These are phyloP conservation scores for Myochromella boudieri DNA, from an alignment of 768 basidiomycete species.

Conservation along the genomic window DNA sequence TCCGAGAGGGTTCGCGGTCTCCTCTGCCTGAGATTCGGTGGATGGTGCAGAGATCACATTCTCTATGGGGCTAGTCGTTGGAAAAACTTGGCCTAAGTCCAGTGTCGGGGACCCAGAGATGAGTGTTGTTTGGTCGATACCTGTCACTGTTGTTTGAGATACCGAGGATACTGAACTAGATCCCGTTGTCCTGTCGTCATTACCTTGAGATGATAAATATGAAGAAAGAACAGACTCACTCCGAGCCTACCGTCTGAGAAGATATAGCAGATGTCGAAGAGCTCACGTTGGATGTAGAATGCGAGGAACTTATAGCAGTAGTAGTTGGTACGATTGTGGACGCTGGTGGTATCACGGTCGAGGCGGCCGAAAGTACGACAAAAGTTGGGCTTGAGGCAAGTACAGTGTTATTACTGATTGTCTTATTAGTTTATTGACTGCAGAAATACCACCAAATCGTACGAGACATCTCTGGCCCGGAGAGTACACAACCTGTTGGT, in stretches of 20 bases:
- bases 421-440: background rate
- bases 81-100: background rate
- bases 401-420: conserved; percentile 3
- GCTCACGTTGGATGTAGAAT: background rate
- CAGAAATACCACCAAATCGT: background rate
- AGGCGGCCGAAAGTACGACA: background rate
- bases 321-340: background rate
- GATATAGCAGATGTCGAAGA: background rate
- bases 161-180: background rate
- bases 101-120: background rate
- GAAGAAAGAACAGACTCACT: background rate
- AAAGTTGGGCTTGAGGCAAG: conserved; percentile 2
- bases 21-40: too few species aligned
- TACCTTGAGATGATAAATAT: background rate
- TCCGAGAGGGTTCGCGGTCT: background rate
- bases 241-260: background rate
- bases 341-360: background rate
- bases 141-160: background rate
- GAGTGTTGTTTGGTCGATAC: background rate
- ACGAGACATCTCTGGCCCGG: conserved; percentile 6
- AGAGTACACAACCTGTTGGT: conserved; percentile 7
- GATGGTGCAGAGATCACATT: too few species aligned
- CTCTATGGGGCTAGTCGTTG: too few species aligned
- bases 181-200: background rate
- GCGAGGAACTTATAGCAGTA: background rate